These are phyloP conservation scores for Huntiella moniliformis DNA, from an alignment of 2,329 filamentous ascomycete genomes.

Conservation along the genomic window DNA sequence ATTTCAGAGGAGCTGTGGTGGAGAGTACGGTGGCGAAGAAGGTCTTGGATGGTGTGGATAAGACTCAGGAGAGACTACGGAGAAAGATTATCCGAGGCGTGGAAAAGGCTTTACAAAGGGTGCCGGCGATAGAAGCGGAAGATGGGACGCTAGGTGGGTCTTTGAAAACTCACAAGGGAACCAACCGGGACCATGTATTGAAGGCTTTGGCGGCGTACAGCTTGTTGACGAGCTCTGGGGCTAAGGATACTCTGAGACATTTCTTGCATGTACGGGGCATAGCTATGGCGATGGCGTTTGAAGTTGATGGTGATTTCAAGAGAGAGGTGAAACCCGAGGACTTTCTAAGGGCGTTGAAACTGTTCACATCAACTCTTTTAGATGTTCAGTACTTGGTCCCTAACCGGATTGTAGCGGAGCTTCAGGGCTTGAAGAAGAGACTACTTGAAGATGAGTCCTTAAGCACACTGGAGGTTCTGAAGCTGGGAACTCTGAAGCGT, in stretches of 20 bases:
- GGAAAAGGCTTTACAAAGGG: constrained; percentile 47
- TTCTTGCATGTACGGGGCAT: constrained; percentile 57
- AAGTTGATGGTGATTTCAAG: constrained; percentile 23
- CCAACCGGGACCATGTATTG: constrained; percentile 35
- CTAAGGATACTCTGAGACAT: constrained; percentile 58
- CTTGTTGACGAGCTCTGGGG: constrained; percentile 60
- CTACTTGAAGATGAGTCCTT: constrained; percentile 56
- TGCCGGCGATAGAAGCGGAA: constrained; percentile 27
- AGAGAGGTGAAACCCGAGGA: constrained; percentile 23
- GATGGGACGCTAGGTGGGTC: not conserved
- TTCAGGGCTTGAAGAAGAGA: constrained; percentile 50
- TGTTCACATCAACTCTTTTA: constrained; percentile 61
- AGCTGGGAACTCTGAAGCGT: constrained; percentile 55
- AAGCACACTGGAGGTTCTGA: constrained; percentile 45
- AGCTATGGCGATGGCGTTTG: constrained; percentile 45
- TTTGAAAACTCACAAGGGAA: not conserved
- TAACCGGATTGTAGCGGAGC: constrained; percentile 46
- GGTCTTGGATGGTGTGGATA: constrained; percentile 40
- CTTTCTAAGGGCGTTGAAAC: constrained; percentile 45
- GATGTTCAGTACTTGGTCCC: constrained; percentile 64
- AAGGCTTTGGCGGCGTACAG: constrained; percentile 68
- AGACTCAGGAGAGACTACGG: constrained; percentile 42
- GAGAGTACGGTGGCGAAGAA: constrained; percentile 18
- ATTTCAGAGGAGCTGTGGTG: constrained; percentile 33
- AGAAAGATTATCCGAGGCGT: constrained; percentile 47